Evolutionary conservation across 2,329 filamentous ascomycete genomes (phyloP), one percentile per base, ranked within the genome.

Genomic region (Fusarium dimerum): DNA sequence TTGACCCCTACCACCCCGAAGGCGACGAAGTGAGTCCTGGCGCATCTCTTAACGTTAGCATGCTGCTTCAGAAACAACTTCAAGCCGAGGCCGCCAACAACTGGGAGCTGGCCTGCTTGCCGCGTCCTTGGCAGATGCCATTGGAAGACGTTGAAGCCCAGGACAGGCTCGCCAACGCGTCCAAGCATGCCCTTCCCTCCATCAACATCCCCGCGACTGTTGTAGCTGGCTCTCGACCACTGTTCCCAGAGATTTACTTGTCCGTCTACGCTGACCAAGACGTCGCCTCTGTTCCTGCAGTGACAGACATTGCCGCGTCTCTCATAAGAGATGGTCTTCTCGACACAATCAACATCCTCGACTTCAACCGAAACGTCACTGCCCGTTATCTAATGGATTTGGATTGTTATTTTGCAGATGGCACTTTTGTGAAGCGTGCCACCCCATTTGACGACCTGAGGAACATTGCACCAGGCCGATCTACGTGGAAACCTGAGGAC

Each of bases 401-500:
- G 36, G 94, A 99, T 71, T 95, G 90, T 72, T 99, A 94, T 74
- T 99, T 96, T 76, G 83, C 92, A 1, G 85, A 90, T 10, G 84
- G 86, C 49, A 97, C 90, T 1, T 99, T 99, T 71, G 87, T 96
- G 51, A 96, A 96, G 75, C 88, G 94, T 52, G 92, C 91, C 1
- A 97, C 91, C 1, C 86, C 92, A 0, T 97, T 96, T 66, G 94
- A 99, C 70, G 88, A 92, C 66, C 82, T 99, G 45, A 84, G 88
- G 34, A 87, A 87, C 43, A 79, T 87, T 16, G 84, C 85, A 34
- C 75, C 75, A 2, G 80, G 83, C 48, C 81, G 82, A 58, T 84
- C 88, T 13, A 92, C 90, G 0, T 99, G 94, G 93, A 99, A 99
- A 73, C 92, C 94, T 0, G 94, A 99, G 74, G 94, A 99, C 73